Evolutionary conservation across 805 yeast genomes (phyloP), one percentile per base, ranked within the genome.

Genomic region (Nakazawaea anatomiae): DNA sequence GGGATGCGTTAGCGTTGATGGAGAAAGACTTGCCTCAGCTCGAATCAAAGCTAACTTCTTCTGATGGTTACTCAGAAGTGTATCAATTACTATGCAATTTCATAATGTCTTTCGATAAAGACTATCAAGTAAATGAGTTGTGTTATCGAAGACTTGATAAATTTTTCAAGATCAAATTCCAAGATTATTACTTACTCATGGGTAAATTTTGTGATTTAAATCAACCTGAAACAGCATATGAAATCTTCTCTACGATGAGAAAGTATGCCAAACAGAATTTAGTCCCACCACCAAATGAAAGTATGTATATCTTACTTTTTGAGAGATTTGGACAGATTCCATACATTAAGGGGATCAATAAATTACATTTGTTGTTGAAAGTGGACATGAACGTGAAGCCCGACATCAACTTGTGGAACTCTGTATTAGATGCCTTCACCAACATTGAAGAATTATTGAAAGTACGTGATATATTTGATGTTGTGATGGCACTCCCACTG

Each of bases 281-380:
- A 11, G 10, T 31, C 8, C 81, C 73, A 29, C 77, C 83, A 1
- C 83, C 83, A 2, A 65, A 65, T 18, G 70, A 72, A 44, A 83
- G 80, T 27, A 77, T 85, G 63, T 88, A 86, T 58, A 63, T 74
- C 50, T 77, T 77, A 55, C 63, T 87, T 28, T 82, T 87, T 60
- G 70, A 75, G 47, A 76, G 76, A 45, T 85, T 85, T 66, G 87
- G 89, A 1, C 72, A 73, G 46, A 68, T 69, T 48, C 65, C 74
- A 35, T 87, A 82, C 56, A 81, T 76, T 52, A 83, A 82, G 6
- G 94, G 92, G 0, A 80, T 86, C 14, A 71, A 71, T 46, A 85
- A 82, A 52, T 64, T 87, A 3, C 89, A 86, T 57, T 76, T 80
- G 50, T 74, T 76, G 44, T 67, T 84, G 60, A 82, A 85, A 51